Evolutionary conservation across 2,329 filamentous ascomycete genomes (phyloP), one percentile per base, ranked within the genome.

Genomic region (Botrytis medusae): DNA sequence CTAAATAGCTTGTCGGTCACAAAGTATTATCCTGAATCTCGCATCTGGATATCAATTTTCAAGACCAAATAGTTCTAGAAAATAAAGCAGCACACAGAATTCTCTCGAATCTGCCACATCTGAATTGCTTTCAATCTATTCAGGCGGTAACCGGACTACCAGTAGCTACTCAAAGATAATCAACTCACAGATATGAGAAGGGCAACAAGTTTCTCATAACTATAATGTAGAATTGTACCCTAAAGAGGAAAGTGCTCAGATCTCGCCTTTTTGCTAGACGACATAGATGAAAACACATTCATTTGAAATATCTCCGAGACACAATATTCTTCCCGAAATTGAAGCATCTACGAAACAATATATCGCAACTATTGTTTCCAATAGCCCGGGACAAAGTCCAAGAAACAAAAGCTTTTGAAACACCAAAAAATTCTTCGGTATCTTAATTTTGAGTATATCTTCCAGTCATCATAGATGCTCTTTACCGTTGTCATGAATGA

Each of bases 1-100:
- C n/a, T 63, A 8, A 1, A 29, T 3, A 20, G 1, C 9, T 12
- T n/a, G 29, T 25, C 8, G 1, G 2, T 32, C 0, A 32, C 4
- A n/a, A 44, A 7, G 2, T 6, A 10, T 10, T 4, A 2, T 63
- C 25, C n/a, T 44, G 7, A 29, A 29, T 57, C 2, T 54, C 2
- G n/a, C n/a, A n/a, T 57, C n/a, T 57, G n/a, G n/a, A 8, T 29
- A 29, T 57, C 51, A 57, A 44, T 12, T 10, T 12, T 40, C 4
- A 10, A 20, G 25, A n/a, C 22, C 34, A 18, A 29, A 32, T 8
- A 59, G n/a, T 22, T 59, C 16, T 9, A 59, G 57, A 34, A 60
- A 16, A 34, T 8, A 34, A 63, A 29, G 37, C 4, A 20, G 25
- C 14, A 18, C 2, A 42, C 25, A 44, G 29, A 29, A 2, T 29